A percentile compares a stretch with the other conserved stretches of the same genome.
Evolutionary conservation across 2,329 filamentous ascomycete species (phyloP).

Genomic region (Calonectria crousiana): DNA sequence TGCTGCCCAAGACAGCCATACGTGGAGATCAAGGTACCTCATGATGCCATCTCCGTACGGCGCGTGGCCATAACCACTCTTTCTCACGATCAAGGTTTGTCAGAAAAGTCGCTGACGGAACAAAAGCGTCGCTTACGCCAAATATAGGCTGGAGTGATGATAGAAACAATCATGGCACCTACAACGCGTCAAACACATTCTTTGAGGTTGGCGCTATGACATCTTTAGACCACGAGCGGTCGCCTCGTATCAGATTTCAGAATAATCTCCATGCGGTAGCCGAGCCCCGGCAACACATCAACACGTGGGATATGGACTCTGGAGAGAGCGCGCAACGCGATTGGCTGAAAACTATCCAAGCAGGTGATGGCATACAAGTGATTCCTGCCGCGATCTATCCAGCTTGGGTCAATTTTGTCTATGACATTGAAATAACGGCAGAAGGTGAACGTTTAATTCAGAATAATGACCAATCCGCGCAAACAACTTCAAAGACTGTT

Average conservation of each 20-base stretch:
- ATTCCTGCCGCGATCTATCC: background rate
- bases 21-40: background rate
- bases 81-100: background rate
- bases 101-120: background rate
- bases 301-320: background rate
- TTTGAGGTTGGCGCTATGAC: background rate
- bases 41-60: background rate
- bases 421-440: constrained; percentile 2
- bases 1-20: constrained; percentile 6
- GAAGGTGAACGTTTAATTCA: background rate
- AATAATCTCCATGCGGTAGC: background rate
- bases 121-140: background rate
- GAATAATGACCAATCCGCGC: background rate
- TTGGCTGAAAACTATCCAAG: background rate
- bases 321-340: background rate
- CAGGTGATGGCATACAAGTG: background rate
- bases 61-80: background rate
- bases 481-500: background rate
- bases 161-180: background rate
- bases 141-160: background rate
- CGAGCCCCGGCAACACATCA: background rate
- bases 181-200: background rate
- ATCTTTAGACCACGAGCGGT: background rate
- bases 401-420: constrained; percentile 11
- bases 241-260: background rate